Base-by-base conservation (phyloP, 257 asterid genomes). In the Anisodus acutangulus region DNA sequence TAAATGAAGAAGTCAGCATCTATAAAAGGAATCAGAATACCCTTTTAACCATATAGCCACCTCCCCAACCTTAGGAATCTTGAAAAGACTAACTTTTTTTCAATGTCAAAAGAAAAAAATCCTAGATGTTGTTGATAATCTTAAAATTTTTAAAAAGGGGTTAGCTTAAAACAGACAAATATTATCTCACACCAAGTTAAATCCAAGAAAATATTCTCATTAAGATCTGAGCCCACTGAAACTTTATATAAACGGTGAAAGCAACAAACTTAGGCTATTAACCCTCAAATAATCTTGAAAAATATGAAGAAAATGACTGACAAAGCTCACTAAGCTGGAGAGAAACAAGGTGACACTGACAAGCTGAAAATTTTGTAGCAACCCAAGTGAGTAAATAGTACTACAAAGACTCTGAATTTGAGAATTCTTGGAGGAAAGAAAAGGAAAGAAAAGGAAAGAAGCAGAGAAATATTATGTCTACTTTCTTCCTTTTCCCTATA, bases 11-110 rank as follows among this genome's bases (percentile, higher is more conserved):
- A 88, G 91, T 93, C 86, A 89, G 83, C 88, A 78, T 87, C 85
- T 51, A 63, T 54, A 8, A 87, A 86, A 84, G 91, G 98, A 93
- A 94, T 93, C 95, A 87, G 98, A 94, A 94, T 93, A 90, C 88
- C 84, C 90, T 89, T 84, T 90, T 63, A 51, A 88, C 89, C 69
- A 83, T 31, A 31, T 88, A 89, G 62, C 92, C 91, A 90, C 90
- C 92, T 85, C 92, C 90, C 87, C 68, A 43, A 39, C 89, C 90
- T 59, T 89, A 91, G 87, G 97, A 93, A 93, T 94, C 97, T 91
- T 17, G 83, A 87, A 91, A 93, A 88, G 91, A 84, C 90, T 19
- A 31, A 31, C 35, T 45, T 91, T 81, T 89, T 81, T 88, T 63
- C 82, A 85, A 90, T 89, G 86, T 85, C 89, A 89, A 87, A 83